These are phyloP conservation scores for Areca catechu DNA, from an alignment of 176 grass and related monocot species.

Conservation along the genomic window DNA sequence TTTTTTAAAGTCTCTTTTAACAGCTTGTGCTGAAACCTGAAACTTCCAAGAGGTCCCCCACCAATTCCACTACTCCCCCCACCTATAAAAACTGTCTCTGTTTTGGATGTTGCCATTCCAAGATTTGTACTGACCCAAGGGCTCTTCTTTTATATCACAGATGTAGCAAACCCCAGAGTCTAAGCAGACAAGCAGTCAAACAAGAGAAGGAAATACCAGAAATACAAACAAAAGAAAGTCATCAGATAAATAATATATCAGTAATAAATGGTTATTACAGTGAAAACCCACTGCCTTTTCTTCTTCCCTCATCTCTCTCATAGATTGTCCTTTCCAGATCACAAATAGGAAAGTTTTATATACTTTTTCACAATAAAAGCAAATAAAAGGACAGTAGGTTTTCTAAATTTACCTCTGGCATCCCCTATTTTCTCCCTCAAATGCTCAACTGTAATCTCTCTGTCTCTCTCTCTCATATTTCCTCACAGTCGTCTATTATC, in stretches of 20 bases:
- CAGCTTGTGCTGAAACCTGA: conserved; percentile 1
- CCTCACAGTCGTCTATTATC: too few species aligned
- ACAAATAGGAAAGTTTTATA: too few species aligned
- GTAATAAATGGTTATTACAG: too few species aligned
- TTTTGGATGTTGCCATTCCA: conserved; percentile 2
- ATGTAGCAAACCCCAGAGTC: conserved; percentile 6
- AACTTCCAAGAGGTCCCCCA: conserved; percentile 13
- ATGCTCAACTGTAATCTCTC: too few species aligned
- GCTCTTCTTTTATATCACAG: conserved; percentile 3
- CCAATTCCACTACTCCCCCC: not conserved
- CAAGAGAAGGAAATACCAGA: conserved; percentile 4
- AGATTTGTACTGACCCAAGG: not conserved
- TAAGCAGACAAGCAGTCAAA: conserved; percentile 22
- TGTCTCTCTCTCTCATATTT: too few species aligned
- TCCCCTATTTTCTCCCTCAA: too few species aligned
- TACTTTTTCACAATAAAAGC: too few species aligned
- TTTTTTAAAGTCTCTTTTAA: not conserved
- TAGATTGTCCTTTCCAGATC: too few species aligned
- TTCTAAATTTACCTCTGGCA: too few species aligned
- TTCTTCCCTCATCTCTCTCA: too few species aligned
- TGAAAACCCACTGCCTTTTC: too few species aligned
- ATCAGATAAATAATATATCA: not conserved
- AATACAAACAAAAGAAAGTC: not conserved
- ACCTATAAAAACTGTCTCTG: not conserved
- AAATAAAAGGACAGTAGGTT: too few species aligned